These are phyloP conservation scores for Elasticomyces elasticus DNA, from an alignment of 495 filamentous ascomycete species.

Conservation along the genomic window DNA sequence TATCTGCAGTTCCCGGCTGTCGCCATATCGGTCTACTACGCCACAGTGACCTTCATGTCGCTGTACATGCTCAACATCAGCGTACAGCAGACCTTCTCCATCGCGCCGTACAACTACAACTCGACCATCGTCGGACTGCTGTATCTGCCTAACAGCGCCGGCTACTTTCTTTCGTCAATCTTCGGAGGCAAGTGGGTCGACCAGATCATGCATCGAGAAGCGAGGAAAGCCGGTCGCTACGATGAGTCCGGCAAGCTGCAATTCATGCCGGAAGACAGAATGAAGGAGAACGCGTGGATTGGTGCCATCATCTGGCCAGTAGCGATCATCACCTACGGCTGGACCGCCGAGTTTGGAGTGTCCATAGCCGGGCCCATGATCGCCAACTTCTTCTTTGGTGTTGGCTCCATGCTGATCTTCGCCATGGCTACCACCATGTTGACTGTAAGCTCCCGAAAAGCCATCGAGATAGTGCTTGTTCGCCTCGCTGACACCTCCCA, in stretches of 20 bases:
- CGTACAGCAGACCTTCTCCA: conserved; percentile 64
- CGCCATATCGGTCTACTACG: conserved; percentile 68
- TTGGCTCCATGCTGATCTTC: conserved; percentile 86
- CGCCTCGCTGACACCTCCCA: too few species aligned
- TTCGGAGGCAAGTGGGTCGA: conserved; percentile 84
- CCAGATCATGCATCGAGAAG: conserved; percentile 76
- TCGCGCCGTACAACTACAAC: conserved; percentile 61
- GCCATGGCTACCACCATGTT: conserved; percentile 32
- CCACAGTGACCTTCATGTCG: conserved; percentile 68
- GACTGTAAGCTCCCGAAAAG: too few species aligned
- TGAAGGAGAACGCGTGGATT: conserved; percentile 82
- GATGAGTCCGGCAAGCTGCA: conserved; percentile 60
- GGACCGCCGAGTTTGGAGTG: conserved; percentile 48
- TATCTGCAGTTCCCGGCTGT: conserved; percentile 76
- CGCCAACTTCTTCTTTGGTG: conserved; percentile 80
- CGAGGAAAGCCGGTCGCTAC: conserved; percentile 57
- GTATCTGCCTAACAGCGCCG: conserved; percentile 72
- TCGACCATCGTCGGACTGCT: conserved; percentile 67
- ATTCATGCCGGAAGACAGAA: conserved; percentile 75
- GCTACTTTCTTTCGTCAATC: conserved; percentile 63
- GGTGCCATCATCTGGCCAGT: conserved; percentile 65
- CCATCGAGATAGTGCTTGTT: too few species aligned
- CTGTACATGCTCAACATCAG: conserved; percentile 85
- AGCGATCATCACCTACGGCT: conserved; percentile 59
- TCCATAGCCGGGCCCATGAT: conserved; percentile 41